Base-by-base conservation (phyloP, 805 yeast species). In the Ogataea wickerhamii region DNA sequence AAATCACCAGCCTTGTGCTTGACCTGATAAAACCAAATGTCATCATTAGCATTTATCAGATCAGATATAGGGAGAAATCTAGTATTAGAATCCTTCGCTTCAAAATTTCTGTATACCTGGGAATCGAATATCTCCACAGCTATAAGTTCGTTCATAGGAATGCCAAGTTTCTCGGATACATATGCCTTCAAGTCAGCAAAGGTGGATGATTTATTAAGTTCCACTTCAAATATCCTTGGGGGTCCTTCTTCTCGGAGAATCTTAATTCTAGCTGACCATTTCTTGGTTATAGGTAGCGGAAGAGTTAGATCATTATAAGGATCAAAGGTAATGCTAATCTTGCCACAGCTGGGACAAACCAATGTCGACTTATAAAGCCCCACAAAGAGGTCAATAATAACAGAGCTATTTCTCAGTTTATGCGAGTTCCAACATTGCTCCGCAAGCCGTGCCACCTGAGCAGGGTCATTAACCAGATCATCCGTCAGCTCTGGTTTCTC, bases 341-440 rank as follows among this genome's bases (percentile, higher is more conserved):
- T 82, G 14, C 71, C 57, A 61, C 98, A 93, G 6, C 64, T 79
- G 0, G 98, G 98, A 56, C 98, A 91, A 10, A 82, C 72, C 38
- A 93, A 67, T 0, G 96, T 88, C 2, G 96, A 87, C 60, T 89
- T 86, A 59, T 91, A 93, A 53, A 87, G 56, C 0, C 98, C 98
- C 7, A 89, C 84, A 66, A 91, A 93, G 27, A 93, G 65, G 56
- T 93, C 98, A 18, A 79, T 73, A 16, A 91, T 77, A 1, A 86
- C 71, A 0, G 97, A 88, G 56, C 88, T 91, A 55, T 91, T 91
- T 48, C 98, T 70, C 49, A 71, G 60, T 44, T 76, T 76, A 58
- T 89, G 95, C 28, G 80, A 78, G 2, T 76, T 68, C 96, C 97
- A 89, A 47, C 93, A 84, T 33, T 72, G 71, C 5, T 70, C 62